Evolutionary conservation across 306 rosid species (phyloP).

Genomic region (Rosa rugosa): DNA sequence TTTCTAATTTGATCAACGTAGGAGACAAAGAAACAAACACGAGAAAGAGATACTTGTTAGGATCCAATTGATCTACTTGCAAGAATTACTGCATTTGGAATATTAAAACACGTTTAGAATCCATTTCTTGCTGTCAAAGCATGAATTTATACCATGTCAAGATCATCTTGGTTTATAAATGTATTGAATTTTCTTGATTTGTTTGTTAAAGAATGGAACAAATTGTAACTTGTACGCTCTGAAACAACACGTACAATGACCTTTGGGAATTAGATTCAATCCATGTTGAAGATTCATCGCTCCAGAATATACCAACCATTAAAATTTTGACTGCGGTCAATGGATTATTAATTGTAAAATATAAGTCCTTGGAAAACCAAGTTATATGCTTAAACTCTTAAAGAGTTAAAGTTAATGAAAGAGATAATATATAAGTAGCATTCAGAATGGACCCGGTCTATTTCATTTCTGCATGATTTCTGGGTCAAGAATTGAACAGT

Average conservation of each 20-base stretch:
- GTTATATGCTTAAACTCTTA: background rate
- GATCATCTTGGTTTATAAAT: background rate
- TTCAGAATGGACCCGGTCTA: background rate
- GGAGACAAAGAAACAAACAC: background rate
- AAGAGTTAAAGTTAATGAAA: background rate
- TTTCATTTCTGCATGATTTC: background rate
- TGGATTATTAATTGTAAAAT: background rate
- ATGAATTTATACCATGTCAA: background rate
- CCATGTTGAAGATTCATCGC: background rate
- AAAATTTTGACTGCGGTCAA: background rate
- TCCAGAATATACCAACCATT: background rate
- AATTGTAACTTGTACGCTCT: slow-evolving; percentile 7
- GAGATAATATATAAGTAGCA: background rate
- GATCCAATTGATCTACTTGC: background rate
- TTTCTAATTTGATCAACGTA: background rate
- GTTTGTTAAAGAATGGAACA: background rate
- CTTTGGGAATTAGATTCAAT: background rate
- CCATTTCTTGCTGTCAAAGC: background rate
- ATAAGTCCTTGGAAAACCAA: background rate
- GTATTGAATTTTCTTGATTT: background rate
- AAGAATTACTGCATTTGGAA: background rate
- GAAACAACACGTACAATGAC: background rate
- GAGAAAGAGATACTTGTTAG: background rate
- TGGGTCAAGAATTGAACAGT: background rate
- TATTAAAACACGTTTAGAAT: background rate